Percentiles rank a stretch among this genome's conserved stretches.
Evolutionary conservation across 495 filamentous ascomycete species (phyloP).

Genomic region (Aspergillus egyptiacus): DNA sequence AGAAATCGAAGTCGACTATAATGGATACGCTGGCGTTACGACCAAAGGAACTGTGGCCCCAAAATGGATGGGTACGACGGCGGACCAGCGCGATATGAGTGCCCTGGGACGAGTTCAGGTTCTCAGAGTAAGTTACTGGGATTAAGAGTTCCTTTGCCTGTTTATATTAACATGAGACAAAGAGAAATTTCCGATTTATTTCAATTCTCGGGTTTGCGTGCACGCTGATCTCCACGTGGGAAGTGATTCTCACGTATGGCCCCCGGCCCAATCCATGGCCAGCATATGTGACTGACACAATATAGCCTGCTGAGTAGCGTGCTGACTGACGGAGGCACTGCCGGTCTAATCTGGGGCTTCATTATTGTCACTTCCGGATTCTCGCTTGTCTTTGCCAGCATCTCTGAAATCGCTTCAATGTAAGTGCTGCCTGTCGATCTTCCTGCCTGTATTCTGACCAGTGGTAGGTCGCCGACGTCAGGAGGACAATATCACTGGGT

Average conservation of each 20-base stretch:
- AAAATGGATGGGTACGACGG: conserved; percentile 36
- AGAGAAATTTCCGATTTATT: conserved; percentile 47
- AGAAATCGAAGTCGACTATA: conserved; percentile 11
- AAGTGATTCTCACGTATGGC: conserved; percentile 41
- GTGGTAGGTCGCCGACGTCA: conserved; percentile 39
- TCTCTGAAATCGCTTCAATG: conserved; percentile 56
- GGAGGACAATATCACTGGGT: conserved; percentile 56
- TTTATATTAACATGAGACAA: conserved; percentile 7
- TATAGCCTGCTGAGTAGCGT: conserved; percentile 36
- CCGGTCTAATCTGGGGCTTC: conserved; percentile 53
- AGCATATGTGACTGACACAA: conserved; percentile 7
- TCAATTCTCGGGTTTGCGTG: conserved; percentile 45
- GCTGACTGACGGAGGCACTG: conserved; percentile 51
- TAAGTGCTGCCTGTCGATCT: conserved; percentile 11
- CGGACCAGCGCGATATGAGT: conserved; percentile 40
- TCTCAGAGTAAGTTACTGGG: conserved; percentile 29
- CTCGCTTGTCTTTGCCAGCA: conserved; percentile 42
- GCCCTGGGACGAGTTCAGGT: conserved; percentile 40
- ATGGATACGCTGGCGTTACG: conserved; percentile 21
- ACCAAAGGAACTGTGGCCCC: conserved; percentile 31
- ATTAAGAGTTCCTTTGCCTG: neutral
- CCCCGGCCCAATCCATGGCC: neutral
- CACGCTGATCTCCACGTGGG: conserved; percentile 43
- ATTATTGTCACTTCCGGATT: conserved; percentile 44
- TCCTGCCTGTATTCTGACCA: neutral